A percentile compares a stretch with the other conserved stretches of the same genome.
phyloP scores from a whole-genome alignment of 495 filamentous ascomycete genomes.

The Aspergillus haitiensis region DNA sequence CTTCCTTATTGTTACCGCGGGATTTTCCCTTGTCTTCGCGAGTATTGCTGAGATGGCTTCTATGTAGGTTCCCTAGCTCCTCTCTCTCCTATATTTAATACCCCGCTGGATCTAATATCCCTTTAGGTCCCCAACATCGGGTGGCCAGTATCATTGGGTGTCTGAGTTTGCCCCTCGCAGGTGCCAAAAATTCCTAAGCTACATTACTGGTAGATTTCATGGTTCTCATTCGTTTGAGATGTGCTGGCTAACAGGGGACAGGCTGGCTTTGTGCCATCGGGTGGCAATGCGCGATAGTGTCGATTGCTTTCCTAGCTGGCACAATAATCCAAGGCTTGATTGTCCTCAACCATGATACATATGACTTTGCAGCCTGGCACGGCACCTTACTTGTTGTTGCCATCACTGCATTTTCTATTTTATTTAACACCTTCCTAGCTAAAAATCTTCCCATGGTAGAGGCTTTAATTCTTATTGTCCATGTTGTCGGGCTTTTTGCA shows the following conservation, averaged over 20 bases:
- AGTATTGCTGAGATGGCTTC: constrained; percentile 58
- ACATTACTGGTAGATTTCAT: constrained; percentile 49
- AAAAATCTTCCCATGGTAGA: constrained; percentile 58
- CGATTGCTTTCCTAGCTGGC: constrained; percentile 54
- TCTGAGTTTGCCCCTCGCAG: constrained; percentile 56
- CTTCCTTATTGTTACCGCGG: constrained; percentile 49
- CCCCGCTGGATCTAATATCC: background rate
- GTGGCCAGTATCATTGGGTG: constrained; percentile 60
- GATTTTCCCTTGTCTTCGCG: constrained; percentile 51
- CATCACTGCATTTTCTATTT: constrained; percentile 47
- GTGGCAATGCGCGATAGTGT: constrained; percentile 59
- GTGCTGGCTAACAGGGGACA: constrained; percentile 17
- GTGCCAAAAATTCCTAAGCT: constrained; percentile 59
- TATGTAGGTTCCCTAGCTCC: constrained; percentile 40
- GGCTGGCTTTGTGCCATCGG: constrained; percentile 62
- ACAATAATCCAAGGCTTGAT: constrained; percentile 62
- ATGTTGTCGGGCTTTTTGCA: constrained; percentile 61
- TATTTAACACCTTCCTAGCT: constrained; percentile 58
- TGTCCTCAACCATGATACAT: constrained; percentile 50
- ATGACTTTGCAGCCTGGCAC: constrained; percentile 56
- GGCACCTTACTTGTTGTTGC: constrained; percentile 59
- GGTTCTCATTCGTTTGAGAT: background rate
- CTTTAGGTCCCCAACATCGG: constrained; percentile 47
- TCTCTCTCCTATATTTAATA: background rate
- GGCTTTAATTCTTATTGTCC: constrained; percentile 57